Evolutionary conservation across 2,329 filamentous ascomycete species (phyloP), one percentile per base, ranked within the genome.

Genomic region (Exophiala dermatitidis): DNA sequence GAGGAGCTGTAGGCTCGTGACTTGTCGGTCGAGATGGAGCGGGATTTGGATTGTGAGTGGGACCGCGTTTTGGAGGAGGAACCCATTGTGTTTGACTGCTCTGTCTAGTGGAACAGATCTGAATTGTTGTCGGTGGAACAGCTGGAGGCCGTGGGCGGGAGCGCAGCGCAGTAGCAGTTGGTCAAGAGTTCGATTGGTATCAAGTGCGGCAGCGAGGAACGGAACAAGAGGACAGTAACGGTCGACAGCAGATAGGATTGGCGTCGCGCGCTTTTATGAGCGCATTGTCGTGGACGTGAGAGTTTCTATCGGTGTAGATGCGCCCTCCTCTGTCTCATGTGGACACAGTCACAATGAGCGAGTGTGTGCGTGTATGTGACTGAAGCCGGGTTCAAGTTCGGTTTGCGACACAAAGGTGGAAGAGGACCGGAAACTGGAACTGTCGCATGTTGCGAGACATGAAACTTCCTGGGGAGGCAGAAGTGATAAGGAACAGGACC

Each of bases 1-100:
- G 59, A 60, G 41, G 50, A 46, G 33, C 57, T 58, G 46, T 59
- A 60, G 12, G 55, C 44, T 5, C 57, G 53, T 12, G 53, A 46
- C 34, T 56, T 57, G 46, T 61, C 55, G 49, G 59, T 47, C 12
- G 42, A 34, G 44, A 42, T 46, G n/a, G 44, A 46, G 36, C 34
- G 44, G 5, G 29, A 44, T 8, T 31, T 28, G n/a, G 9, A 28
- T 29, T 28, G 41, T n/a, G 6, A 5, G 19, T 5, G 12, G 38
- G 38, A 41, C 4, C 12, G 19, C 5, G 38, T 5, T 26, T 7
- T 41, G 36, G 36, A 38, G 36, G 36, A 9, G 4, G 6, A 34
- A 6, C 33, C 10, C 6, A 12, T 8, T 38, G 36, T 12, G 9
- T 38, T 38, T 9, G 36, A 12, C 10, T 6, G 10, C 5, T 38